Evolutionary conservation across 768 basidiomycete species (phyloP).

Genomic region (Psilocybe azurescens): DNA sequence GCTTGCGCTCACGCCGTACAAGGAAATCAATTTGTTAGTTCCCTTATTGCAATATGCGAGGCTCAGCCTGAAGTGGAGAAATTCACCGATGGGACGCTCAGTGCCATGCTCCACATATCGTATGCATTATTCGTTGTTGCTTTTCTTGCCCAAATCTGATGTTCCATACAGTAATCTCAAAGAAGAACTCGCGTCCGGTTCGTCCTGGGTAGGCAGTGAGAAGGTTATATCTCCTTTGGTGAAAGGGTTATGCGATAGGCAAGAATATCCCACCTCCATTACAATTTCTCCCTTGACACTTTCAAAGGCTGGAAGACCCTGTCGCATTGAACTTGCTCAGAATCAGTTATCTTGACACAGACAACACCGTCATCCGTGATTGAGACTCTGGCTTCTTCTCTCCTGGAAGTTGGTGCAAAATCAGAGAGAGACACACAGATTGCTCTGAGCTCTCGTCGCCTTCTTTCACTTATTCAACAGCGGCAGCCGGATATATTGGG

Average conservation of each 20-base stretch:
- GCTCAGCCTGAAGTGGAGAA: conserved; percentile 60
- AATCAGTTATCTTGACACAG: conserved; percentile 40
- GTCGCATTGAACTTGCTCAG: conserved; percentile 36
- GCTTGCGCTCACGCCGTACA: conserved; percentile 52
- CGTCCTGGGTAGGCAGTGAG: conserved; percentile 57
- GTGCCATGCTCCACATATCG: conserved; percentile 51
- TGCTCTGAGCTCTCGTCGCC: conserved; percentile 33
- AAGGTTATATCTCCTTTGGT: conserved; percentile 63
- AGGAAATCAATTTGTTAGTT: conserved; percentile 65
- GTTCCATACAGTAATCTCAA: conserved; percentile 45
- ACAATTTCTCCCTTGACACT: background rate
- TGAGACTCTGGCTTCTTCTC: conserved; percentile 30
- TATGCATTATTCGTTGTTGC: conserved; percentile 37
- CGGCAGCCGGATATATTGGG: conserved; percentile 61
- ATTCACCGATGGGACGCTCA: conserved; percentile 47
- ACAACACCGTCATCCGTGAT: conserved; percentile 38
- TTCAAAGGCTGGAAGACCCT: conserved; percentile 38
- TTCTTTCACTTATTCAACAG: conserved; percentile 69
- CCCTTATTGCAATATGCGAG: conserved; percentile 67
- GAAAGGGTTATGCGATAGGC: conserved; percentile 43
- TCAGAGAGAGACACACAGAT: conserved; percentile 25
- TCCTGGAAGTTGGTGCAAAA: conserved; percentile 33
- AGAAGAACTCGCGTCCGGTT: conserved; percentile 48
- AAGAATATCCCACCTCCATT: background rate
- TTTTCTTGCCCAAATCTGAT: background rate